These are phyloP conservation scores for Podospora fimiseda DNA, from an alignment of 495 filamentous ascomycete genomes.

Conservation along the genomic window DNA sequence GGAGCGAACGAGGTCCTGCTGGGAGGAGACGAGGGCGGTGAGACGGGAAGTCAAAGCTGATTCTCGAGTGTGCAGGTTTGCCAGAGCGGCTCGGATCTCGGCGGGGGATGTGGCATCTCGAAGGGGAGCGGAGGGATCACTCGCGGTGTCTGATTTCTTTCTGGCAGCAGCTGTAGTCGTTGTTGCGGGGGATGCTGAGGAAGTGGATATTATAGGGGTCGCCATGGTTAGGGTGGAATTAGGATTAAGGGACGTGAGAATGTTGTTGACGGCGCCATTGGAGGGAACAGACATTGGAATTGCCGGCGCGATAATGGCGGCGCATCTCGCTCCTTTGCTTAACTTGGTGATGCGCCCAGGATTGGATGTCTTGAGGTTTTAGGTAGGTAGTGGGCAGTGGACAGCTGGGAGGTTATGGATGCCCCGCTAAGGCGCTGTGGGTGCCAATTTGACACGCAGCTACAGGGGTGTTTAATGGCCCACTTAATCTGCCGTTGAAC, in stretches of 20 bases:
- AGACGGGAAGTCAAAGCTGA: constrained; percentile 65
- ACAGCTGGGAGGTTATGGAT: not conserved
- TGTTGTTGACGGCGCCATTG: constrained; percentile 33
- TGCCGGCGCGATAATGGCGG: constrained; percentile 24
- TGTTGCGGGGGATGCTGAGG: constrained; percentile 4
- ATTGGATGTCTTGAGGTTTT: no score
- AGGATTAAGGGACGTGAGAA: constrained; percentile 17
- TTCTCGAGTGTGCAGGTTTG: constrained; percentile 69
- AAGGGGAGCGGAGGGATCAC: constrained; percentile 41
- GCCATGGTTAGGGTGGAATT: constrained; percentile 6
- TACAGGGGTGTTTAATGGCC: not conserved
- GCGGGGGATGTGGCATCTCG: constrained; percentile 64
- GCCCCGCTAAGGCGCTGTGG: constrained; percentile 1
- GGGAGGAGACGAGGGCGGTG: constrained; percentile 66
- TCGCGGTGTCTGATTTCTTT: constrained; percentile 1
- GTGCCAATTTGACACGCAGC: not conserved
- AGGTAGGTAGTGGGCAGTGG: not conserved
- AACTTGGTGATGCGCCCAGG: constrained; percentile 1
- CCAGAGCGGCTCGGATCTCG: constrained; percentile 71
- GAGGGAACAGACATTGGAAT: constrained; percentile 31
- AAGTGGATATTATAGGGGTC: not conserved
- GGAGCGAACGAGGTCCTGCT: constrained; percentile 76
- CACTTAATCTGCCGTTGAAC: constrained; percentile 1
- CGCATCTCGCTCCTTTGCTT: constrained; percentile 23
- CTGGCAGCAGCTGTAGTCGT: constrained; percentile 1